A percentile compares a stretch with the other conserved stretches of the same genome.
These are phyloP conservation scores for Yamadazyma siamensis DNA, from an alignment of 1,139 yeast species.

Conservation along the genomic window DNA sequence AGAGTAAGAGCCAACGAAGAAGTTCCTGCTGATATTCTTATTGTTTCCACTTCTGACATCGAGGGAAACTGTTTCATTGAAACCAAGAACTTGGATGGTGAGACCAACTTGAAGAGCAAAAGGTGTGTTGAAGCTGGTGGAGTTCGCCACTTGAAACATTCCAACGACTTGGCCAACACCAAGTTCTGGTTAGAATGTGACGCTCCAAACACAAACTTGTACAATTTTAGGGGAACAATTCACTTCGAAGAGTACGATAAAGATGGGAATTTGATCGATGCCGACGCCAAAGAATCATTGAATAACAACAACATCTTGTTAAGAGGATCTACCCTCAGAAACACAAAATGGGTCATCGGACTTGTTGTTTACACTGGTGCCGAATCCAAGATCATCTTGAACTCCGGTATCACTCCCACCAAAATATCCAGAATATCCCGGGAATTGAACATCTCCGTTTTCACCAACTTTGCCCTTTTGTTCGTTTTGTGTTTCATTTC, in stretches of 20 bases:
- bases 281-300: slow-evolving; percentile 66
- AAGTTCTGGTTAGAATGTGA: slow-evolving; percentile 88
- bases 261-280: slow-evolving; percentile 31
- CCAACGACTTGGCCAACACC: slow-evolving; percentile 70
- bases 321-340: slow-evolving; percentile 89
- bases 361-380: slow-evolving; percentile 84
- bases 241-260: slow-evolving; percentile 53
- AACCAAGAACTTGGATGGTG: slow-evolving; percentile 95
- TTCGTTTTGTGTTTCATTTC: slow-evolving; percentile 79
- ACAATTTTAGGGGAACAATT: slow-evolving; percentile 82
- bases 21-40: slow-evolving; percentile 86
- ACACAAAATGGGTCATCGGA: slow-evolving; percentile 93
- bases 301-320: slow-evolving; percentile 75
- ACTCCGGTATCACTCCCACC: slow-evolving; percentile 90
- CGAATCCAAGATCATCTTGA: slow-evolving; percentile 90
- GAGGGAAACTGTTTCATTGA: slow-evolving; percentile 94
- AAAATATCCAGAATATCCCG: slow-evolving; percentile 79
- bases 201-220: slow-evolving; percentile 80
- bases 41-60: slow-evolving; percentile 76
- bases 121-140: slow-evolving; percentile 72
- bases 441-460: slow-evolving; percentile 78
- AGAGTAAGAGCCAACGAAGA: slow-evolving; percentile 85
- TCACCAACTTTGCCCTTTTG: slow-evolving; percentile 71
- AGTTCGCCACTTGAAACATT: slow-evolving; percentile 49
- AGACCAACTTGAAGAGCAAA: slow-evolving; percentile 83